Evolutionary conservation across 1,139 yeast genomes (phyloP), one percentile per base, ranked within the genome.

Genomic region (Debaryomycetaceae sp.): DNA sequence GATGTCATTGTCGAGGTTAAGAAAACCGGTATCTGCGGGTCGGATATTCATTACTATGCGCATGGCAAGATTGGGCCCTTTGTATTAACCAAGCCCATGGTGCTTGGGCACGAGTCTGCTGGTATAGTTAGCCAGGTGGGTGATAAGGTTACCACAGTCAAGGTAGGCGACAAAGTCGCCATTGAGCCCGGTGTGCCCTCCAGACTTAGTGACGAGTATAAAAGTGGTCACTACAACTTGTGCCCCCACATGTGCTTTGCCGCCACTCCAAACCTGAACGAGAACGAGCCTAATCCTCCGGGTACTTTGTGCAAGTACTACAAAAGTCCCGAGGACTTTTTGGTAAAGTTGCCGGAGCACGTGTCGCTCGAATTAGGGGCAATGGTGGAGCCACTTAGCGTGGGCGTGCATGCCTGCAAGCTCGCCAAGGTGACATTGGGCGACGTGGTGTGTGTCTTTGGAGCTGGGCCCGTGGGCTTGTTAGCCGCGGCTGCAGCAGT

Each of bases 381-480:
- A 2, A 58, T 86, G 53, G 83, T 83, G 23, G 96, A 88, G 61
- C 96, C 96, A 23, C 63, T 86, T 46, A 70, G 85, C 17, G 96
- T 88, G 28, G 95, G 85, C 23, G 85, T 88, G 8, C 95, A 85
- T 46, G 91, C 91, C 4, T 70, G 79, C 38, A 82, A 78, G 53
- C 67, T 77, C 36, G 84, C 83, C n/a, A 69, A 68, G 19, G 64
- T 83, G 34, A 67, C 61, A 27, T 76, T 83, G 42, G 94, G 93
- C 39, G 93, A 84, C 40, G 65, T 72, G 9, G 84, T 81, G 16
- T 78, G 79, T 24, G 83, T 88, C 4, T 82, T 83, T 45, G 96
- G 96, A 31, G 96, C 95, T 18, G 96, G 96, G 9, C 96, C 96
- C 7, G 91, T 88, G 39, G 96, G 96, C 22, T 60, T 88, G 30